Conservation (phyloP, 495 filamentous ascomycete genomes). For the Ascodesmis nigricans region DNA sequence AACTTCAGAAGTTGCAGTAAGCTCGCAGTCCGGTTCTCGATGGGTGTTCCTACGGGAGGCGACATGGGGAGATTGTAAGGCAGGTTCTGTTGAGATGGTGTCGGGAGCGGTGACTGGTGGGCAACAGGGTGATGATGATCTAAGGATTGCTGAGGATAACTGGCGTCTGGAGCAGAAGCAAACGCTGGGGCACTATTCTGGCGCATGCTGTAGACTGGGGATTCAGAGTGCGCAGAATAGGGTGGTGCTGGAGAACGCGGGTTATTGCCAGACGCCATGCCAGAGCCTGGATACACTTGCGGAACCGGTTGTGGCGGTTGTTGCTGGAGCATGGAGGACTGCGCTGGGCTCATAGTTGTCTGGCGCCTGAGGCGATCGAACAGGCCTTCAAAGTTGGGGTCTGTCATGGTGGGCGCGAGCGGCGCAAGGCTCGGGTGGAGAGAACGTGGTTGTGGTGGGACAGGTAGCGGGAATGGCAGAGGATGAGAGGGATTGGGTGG, state of each 20-base stretch:
- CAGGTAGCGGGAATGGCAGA: constrained; percentile 18
- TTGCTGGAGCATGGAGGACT: constrained; percentile 9
- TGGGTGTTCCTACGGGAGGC: constrained; percentile 24
- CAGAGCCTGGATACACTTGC: not conserved
- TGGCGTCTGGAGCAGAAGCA: too few relatives aligned
- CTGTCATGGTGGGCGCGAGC: too few relatives aligned
- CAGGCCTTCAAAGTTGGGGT: constrained; percentile 12
- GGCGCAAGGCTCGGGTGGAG: too few relatives aligned
- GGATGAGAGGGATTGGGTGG: too few relatives aligned
- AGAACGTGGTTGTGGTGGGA: constrained; percentile 21
- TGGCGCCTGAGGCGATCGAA: constrained; percentile 19
- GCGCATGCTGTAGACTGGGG: too few relatives aligned
- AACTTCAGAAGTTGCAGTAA: constrained; percentile 78
- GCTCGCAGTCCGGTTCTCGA: constrained; percentile 39
- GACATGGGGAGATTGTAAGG: constrained; percentile 15
- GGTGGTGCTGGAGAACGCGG: too few relatives aligned
- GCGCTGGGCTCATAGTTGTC: constrained; percentile 17
- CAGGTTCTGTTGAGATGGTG: constrained; percentile 12
- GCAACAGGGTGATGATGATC: too few relatives aligned
- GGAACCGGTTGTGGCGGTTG: not conserved
- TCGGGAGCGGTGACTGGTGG: too few relatives aligned
- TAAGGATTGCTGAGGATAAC: constrained; percentile 19
- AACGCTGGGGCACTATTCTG: too few relatives aligned
- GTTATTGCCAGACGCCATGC: constrained; percentile 5
- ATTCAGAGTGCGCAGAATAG: too few relatives aligned